Evolutionary conservation across 176 grass and related monocot genomes (phyloP), one percentile per base, ranked within the genome.

Genomic region (Ananas comosus): DNA sequence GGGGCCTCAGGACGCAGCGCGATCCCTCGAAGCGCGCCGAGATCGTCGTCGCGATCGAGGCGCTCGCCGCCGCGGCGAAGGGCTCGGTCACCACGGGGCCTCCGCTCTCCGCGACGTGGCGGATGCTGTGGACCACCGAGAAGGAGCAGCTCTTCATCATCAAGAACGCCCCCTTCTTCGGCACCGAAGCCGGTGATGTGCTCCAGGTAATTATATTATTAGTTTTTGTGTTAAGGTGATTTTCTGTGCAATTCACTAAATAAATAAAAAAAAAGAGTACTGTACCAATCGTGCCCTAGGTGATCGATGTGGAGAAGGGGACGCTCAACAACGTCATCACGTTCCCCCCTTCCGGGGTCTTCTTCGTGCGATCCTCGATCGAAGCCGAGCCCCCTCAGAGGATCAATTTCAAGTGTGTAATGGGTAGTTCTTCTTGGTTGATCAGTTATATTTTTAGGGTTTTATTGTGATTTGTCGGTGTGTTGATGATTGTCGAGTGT

Each of bases 91-190:
- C 94, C 17, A 88, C 94, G 4, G 82, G 68, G 3, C 58, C 17
- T 16, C 81, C 59, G 64, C 84, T 99, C 64, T 99, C 94, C 5
- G 78, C 79, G 12, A 99, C 87, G 13, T 99, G 89, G 89, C 77
- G 89, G 51, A 81, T 99, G 75, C 94, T 90, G 11, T 97, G 89
- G 94, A 97, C 94, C 48, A 97, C 86, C 22, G 94, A 92, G 80
- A 81, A 81, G 82, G 94, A 97, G 80, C 94, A 97, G 86, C 89
- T 97, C 61, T 90, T 92, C 83, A 92, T 97, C 76, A 79, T 97
- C 69, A 76, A 84, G 14, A 97, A 90, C 68, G 84, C 89, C 2
- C 51, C 51, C 52, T 71, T 81, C 28, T 99, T 99, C 70, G 77
- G 89, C 71, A 99, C 89, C 61, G 61, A 85, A 74, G 85, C 87